A percentile compares a stretch with the other conserved stretches of the same genome.
These are phyloP conservation scores for Colletotrichum tabaci DNA, from an alignment of 2,329 filamentous ascomycete genomes.

Conservation along the genomic window DNA sequence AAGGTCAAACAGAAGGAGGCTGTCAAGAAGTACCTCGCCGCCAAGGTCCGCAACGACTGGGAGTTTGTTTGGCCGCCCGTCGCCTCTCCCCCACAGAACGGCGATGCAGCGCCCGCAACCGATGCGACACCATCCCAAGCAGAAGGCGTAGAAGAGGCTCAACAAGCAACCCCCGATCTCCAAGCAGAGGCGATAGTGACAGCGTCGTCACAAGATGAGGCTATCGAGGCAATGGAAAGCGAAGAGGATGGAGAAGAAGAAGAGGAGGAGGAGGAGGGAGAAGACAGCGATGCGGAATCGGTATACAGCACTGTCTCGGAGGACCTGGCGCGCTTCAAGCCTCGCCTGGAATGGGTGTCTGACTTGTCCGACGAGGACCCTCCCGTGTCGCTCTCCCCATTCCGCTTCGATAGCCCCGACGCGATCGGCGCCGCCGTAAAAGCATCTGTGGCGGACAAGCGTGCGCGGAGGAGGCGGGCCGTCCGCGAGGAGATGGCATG, in stretches of 20 bases:
- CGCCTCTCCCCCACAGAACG: conserved; percentile 17
- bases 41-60: conserved; percentile 73
- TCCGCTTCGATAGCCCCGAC: conserved; percentile 67
- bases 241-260: conserved; percentile 54
- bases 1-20: conserved; percentile 75
- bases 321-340: conserved; percentile 64
- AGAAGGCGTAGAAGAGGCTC: conserved; percentile 11
- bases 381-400: conserved; percentile 59
- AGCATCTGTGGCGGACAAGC: conserved; percentile 62
- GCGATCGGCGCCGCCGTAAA: conserved; percentile 60
- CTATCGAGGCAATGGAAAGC: conserved; percentile 29
- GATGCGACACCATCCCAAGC: conserved; percentile 18
- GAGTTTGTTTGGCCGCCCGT: conserved; percentile 68
- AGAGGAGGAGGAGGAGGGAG: conserved; percentile 56
- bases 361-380: conserved; percentile 68
- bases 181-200: conserved; percentile 24
- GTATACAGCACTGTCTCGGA: conserved; percentile 72
- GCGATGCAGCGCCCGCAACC: conserved; percentile 9
- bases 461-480: conserved; percentile 69
- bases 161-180: conserved; percentile 18
- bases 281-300: conserved; percentile 62
- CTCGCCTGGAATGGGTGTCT: conserved; percentile 70
- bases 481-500: conserved; percentile 77
- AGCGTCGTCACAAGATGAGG: conserved; percentile 28
- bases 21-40: conserved; percentile 68